A percentile compares a stretch with the other conserved stretches of the same genome.
Evolutionary conservation across 768 basidiomycete species (phyloP).

Genomic region (Mycena albidolilacea): DNA sequence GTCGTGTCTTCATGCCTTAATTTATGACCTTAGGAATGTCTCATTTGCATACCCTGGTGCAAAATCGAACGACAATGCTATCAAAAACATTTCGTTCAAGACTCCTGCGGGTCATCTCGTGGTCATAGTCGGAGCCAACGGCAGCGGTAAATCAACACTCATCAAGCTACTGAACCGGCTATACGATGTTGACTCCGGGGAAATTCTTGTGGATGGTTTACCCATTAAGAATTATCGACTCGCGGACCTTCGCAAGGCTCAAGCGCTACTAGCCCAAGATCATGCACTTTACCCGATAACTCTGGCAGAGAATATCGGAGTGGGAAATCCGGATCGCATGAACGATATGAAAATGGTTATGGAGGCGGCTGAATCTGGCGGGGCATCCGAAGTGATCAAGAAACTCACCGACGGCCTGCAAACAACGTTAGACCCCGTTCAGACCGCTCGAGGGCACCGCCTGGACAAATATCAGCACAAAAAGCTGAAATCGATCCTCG

Average conservation of each 20-base stretch:
- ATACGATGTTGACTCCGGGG: constrained; percentile 48
- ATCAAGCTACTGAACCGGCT: constrained; percentile 52
- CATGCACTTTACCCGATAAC: constrained; percentile 53
- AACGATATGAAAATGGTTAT: constrained; percentile 16
- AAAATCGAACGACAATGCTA: constrained; percentile 30
- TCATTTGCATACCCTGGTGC: constrained; percentile 53
- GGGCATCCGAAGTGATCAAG: constrained; percentile 22
- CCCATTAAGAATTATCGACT: constrained; percentile 48
- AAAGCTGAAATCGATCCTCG: constrained; percentile 20
- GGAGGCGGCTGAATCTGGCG: constrained; percentile 21
- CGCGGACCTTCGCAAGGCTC: constrained; percentile 47
- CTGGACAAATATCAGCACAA: constrained; percentile 17
- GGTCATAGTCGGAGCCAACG: constrained; percentile 54
- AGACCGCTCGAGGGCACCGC: constrained; percentile 3
- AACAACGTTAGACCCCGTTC: constrained; percentile 8
- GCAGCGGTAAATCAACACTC: constrained; percentile 51
- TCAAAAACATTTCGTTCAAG: constrained; percentile 46
- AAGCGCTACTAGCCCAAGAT: constrained; percentile 54
- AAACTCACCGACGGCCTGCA: constrained; percentile 10
- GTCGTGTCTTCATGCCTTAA: neutral
- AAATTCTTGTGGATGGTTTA: constrained; percentile 50
- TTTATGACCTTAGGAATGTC: constrained; percentile 47
- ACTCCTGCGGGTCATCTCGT: constrained; percentile 47
- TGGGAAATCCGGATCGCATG: constrained; percentile 49
- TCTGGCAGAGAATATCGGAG: constrained; percentile 54